Evolutionary conservation across 2,329 filamentous ascomycete genomes (phyloP), one percentile per base, ranked within the genome.

Genomic region (Diaporthe citri): DNA sequence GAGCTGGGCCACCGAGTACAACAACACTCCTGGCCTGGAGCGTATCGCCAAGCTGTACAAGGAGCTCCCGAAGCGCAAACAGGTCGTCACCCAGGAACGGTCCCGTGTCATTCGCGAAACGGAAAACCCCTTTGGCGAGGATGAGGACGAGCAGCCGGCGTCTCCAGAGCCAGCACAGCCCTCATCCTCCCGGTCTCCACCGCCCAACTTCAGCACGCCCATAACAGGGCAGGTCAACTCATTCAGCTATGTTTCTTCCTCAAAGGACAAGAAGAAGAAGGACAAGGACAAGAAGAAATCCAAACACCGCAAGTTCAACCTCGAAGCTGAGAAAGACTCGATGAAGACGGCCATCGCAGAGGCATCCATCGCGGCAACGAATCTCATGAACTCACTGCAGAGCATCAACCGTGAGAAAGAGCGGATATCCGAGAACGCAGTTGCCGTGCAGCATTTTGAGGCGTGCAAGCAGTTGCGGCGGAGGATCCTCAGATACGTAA

Each of bases 291-390:
- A 87, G 71, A 86, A 88, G 76, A 88, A 89, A 78, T 86, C 87
- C 78, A 90, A 91, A 81, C 83, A 86, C 56, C 90, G 89, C 80
- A 87, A 90, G 0, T 98, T 98, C 87, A 95, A 94, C 81, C 88
- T 98, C 0, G 94, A 97, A 79, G 93, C 91, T 52, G 97, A 98
- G 83, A 96, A 96, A 83, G 94, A 94, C 0, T 89, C 93, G 76
- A 95, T 99, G 87, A 93, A 98, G 78, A 91, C 93, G 76, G 91
- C 93, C n/a, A 95, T 99, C 77, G 97, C 96, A 4, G 94, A 96
- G 62, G 92, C 96, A 0, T 96, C 95, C 0, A 94, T 98, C 52
- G 94, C 95, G 4, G 93, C 95, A n/a, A 98, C 94, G 0, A 98
- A 97, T 81, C 88, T 99, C 52, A 89, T 93, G 81, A 98, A 99